Evolutionary conservation across 345 rosid species (phyloP).

Genomic region (Ricinus communis): DNA sequence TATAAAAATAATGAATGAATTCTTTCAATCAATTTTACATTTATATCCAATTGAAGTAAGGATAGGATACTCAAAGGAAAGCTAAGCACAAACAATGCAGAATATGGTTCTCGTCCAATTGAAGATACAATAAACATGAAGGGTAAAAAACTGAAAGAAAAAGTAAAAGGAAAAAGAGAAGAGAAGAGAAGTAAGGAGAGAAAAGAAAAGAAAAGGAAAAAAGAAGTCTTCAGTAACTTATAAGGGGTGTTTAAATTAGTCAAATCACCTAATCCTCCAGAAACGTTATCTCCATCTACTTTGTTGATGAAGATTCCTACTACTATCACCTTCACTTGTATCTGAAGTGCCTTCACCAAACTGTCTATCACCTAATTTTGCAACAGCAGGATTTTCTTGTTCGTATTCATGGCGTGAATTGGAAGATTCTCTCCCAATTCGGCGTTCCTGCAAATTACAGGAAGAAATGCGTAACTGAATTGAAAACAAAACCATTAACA

Average conservation of each 20-base stretch:
- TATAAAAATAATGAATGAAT: slow-evolving; percentile 31
- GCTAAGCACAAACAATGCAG: slow-evolving; percentile 14
- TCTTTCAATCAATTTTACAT: slow-evolving; percentile 32
- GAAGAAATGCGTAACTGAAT: neutral
- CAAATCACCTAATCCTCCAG: slow-evolving; percentile 42
- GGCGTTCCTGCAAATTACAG: slow-evolving; percentile 41
- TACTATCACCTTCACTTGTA: slow-evolving; percentile 44
- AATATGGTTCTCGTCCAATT: slow-evolving; percentile 28
- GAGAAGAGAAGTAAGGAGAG: too few relatives aligned
- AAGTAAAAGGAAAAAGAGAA: neutral
- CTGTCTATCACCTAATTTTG: slow-evolving; percentile 31
- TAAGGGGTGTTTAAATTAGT: slow-evolving; percentile 16
- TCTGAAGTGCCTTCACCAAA: slow-evolving; percentile 42
- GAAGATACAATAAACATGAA: slow-evolving; percentile 29
- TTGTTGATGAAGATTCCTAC: slow-evolving; percentile 38
- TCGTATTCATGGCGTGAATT: slow-evolving; percentile 26
- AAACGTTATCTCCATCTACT: slow-evolving; percentile 44
- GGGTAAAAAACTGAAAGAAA: neutral
- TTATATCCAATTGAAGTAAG: slow-evolving; percentile 19
- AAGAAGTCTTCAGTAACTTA: slow-evolving; percentile 16
- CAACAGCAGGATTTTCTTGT: slow-evolving; percentile 24
- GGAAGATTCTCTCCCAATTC: slow-evolving; percentile 41
- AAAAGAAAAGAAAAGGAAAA: slow-evolving; percentile 1
- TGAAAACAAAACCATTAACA: neutral
- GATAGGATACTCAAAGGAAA: slow-evolving; percentile 14